phyloP scores from a whole-genome alignment of 441 rosid genomes.

The Syzygium syzygioides region DNA sequence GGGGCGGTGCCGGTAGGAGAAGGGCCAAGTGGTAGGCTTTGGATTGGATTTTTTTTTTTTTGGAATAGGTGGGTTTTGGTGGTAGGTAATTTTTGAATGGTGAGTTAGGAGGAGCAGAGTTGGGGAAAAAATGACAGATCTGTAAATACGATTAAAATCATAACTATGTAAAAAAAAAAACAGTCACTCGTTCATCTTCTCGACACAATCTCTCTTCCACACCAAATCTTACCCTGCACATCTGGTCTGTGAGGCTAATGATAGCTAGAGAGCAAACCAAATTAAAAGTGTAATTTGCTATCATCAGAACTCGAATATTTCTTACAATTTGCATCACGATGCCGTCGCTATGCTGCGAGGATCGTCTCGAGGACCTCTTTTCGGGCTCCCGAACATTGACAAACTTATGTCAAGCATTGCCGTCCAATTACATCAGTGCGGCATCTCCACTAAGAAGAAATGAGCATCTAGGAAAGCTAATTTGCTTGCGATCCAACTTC shows the following conservation, averaged over 20 bases:
- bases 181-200: neutral
- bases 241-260: neutral
- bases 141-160: neutral
- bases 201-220: neutral
- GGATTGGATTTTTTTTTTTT: no score
- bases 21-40: no score
- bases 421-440: neutral
- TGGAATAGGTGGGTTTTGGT: no score
- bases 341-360: no score
- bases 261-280: neutral
- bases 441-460: neutral
- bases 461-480: neutral
- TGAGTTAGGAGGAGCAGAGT: neutral
- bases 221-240: no score
- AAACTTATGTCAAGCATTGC: neutral
- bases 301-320: fast-evolving
- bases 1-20: no score
- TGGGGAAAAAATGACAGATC: neutral
- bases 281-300: neutral
- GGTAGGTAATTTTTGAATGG: no score
- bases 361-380: neutral
- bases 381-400: neutral
- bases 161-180: neutral
- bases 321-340: neutral
- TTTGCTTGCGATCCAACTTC: neutral